Evolutionary conservation across 805 yeast genomes (phyloP).

Genomic region (Wickerhamomyces pijperi): DNA sequence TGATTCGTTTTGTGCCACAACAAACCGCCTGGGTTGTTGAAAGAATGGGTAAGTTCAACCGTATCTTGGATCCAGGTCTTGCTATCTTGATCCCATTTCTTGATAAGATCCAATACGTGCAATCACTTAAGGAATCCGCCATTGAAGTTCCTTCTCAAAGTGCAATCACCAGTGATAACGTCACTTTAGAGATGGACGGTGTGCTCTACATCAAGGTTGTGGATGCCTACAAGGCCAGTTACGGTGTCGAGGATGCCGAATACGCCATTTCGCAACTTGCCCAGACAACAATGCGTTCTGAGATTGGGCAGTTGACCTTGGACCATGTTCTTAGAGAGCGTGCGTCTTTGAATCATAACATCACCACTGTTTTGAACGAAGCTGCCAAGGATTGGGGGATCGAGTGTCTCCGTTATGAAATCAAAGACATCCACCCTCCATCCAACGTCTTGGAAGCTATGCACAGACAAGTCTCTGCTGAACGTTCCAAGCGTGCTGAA

Average conservation of each 20-base stretch:
- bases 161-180: conserved; percentile 81
- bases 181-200: conserved; percentile 77
- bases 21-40: conserved; percentile 89
- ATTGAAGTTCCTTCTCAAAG: conserved; percentile 75
- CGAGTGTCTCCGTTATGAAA: conserved; percentile 72
- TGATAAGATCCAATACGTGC: conserved; percentile 73
- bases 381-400: conserved; percentile 86
- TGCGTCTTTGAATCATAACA: conserved; percentile 59
- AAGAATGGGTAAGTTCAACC: conserved; percentile 76
- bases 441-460: conserved; percentile 75
- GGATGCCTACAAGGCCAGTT: conserved; percentile 78
- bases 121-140: conserved; percentile 75
- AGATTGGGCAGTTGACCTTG: conserved; percentile 72
- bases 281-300: conserved; percentile 85
- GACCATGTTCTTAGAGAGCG: conserved; percentile 74
- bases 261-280: conserved; percentile 80
- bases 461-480: conserved; percentile 87
- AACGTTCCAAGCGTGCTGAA: conserved; percentile 78
- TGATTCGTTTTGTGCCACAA: conserved; percentile 75
- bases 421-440: conserved; percentile 84
- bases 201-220: conserved; percentile 65
- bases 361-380: conserved; percentile 70
- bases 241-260: conserved; percentile 82
- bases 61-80: conserved; percentile 64
- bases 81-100: conserved; percentile 63